Conservation (phyloP, 805 yeast genomes). For the Cyberlindnera sargentensis region DNA sequence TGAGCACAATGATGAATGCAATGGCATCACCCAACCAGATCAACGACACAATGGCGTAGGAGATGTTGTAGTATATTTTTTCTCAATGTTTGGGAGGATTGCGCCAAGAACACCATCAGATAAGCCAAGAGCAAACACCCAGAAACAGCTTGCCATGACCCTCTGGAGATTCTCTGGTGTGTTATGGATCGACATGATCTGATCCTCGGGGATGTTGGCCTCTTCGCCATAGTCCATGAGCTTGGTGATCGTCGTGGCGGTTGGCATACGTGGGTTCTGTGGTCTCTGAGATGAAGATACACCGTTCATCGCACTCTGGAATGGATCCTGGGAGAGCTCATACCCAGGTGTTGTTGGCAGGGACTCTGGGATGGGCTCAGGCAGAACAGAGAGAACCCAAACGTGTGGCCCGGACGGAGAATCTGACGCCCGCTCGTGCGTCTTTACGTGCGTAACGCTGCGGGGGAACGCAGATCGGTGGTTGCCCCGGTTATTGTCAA, state of each 20-base stretch:
- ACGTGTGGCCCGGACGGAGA: too few species aligned
- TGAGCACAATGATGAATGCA: conserved; percentile 47
- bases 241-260: conserved; percentile 9
- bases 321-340: neutral
- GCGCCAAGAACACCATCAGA: conserved; percentile 58
- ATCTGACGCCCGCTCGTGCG: too few species aligned
- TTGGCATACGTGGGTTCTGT: conserved; percentile 5
- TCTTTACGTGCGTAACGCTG: too few species aligned
- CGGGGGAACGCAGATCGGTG: too few species aligned
- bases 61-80: conserved; percentile 32
- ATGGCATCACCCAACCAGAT: conserved; percentile 52
- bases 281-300: conserved; percentile 5
- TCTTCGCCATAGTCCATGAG: conserved; percentile 5
- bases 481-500: too few species aligned
- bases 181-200: conserved; percentile 30
- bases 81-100: conserved; percentile 47
- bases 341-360: neutral
- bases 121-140: conserved; percentile 38
- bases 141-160: conserved; percentile 31
- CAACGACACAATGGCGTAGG: conserved; percentile 47
- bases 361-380: neutral
- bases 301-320: neutral
- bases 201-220: conserved; percentile 2
- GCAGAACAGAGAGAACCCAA: too few species aligned
- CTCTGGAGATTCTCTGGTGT: conserved; percentile 40